Evolutionary conservation across 768 basidiomycete genomes (phyloP).

Genomic region (Mycena olivaceomarginata): DNA sequence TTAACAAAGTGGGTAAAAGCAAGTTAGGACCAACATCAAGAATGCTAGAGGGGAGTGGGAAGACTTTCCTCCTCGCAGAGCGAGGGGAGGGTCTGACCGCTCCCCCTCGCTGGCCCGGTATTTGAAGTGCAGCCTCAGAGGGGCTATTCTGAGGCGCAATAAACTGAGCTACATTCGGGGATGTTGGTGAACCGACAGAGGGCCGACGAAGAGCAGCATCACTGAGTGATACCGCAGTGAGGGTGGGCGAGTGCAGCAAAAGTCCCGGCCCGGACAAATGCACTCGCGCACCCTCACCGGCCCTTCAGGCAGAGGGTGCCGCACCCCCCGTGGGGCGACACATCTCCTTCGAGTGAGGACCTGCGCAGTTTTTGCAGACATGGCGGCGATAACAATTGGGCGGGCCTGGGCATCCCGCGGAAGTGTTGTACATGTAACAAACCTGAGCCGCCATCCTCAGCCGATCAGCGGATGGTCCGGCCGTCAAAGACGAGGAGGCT

Average conservation of each 20-base stretch:
- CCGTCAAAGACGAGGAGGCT: background rate
- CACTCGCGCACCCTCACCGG: too few relatives aligned
- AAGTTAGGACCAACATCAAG: background rate
- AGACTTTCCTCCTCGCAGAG: constrained; percentile 31
- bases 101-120: constrained; percentile 30
- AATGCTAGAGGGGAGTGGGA: background rate
- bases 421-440: background rate
- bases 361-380: too few relatives aligned
- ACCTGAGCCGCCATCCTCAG: background rate
- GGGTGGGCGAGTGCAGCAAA: too few relatives aligned
- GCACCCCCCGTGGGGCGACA: too few relatives aligned
- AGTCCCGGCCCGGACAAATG: too few relatives aligned
- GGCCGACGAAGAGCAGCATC: too few relatives aligned
- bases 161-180: constrained; percentile 21
- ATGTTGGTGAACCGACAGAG: too few relatives aligned
- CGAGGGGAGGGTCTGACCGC: constrained; percentile 17
- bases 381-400: too few relatives aligned
- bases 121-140: background rate
- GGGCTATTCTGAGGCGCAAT: constrained; percentile 5
- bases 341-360: too few relatives aligned
- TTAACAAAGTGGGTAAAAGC: background rate
- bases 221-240: background rate
- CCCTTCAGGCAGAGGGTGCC: too few relatives aligned
- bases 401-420: too few relatives aligned
- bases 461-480: background rate